phyloP scores from a whole-genome alignment of 2,329 filamentous ascomycete species.

The Penicillium sp. region DNA sequence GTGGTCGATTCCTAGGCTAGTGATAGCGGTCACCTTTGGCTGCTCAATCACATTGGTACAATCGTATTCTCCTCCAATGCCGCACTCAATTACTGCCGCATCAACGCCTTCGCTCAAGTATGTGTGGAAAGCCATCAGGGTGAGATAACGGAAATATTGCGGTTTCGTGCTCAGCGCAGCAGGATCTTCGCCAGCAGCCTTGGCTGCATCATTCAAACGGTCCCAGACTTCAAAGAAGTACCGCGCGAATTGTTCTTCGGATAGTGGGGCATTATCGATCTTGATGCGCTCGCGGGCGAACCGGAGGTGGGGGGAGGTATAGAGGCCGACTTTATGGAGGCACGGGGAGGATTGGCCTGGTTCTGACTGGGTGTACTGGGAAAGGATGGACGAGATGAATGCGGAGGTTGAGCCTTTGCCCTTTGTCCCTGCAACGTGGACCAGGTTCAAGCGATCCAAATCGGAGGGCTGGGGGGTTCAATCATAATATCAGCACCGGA shows the following conservation, averaged over 20 bases:
- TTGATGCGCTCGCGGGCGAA: conserved; percentile 83
- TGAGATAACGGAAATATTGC: conserved; percentile 90
- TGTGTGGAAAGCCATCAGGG: conserved; percentile 81
- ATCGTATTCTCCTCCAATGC: conserved; percentile 92
- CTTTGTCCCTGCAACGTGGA: conserved; percentile 92
- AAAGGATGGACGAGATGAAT: conserved; percentile 78
- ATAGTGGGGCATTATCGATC: conserved; percentile 71
- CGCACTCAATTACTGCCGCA: conserved; percentile 84
- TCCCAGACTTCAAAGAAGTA: conserved; percentile 90
- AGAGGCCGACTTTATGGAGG: conserved; percentile 68
- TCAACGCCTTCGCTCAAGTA: conserved; percentile 76
- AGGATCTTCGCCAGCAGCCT: conserved; percentile 55
- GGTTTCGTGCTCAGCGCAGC: conserved; percentile 67
- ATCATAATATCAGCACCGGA: conserved; percentile 7
- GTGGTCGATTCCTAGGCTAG: conserved; percentile 84
- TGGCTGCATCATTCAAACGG: conserved; percentile 56
- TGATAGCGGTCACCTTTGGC: conserved; percentile 71
- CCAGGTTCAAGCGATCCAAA: conserved; percentile 60
- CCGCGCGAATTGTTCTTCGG: conserved; percentile 66
- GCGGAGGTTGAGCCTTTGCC: conserved; percentile 90
- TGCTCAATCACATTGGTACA: conserved; percentile 80
- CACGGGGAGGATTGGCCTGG: conserved; percentile 31
- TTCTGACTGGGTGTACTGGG: conserved; percentile 54
- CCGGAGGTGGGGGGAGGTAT: conserved; percentile 82
- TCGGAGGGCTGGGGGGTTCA: conserved; percentile 56